Base-by-base conservation (phyloP, 176 grass and related monocot genomes). In the Stipa capillata region DNA sequence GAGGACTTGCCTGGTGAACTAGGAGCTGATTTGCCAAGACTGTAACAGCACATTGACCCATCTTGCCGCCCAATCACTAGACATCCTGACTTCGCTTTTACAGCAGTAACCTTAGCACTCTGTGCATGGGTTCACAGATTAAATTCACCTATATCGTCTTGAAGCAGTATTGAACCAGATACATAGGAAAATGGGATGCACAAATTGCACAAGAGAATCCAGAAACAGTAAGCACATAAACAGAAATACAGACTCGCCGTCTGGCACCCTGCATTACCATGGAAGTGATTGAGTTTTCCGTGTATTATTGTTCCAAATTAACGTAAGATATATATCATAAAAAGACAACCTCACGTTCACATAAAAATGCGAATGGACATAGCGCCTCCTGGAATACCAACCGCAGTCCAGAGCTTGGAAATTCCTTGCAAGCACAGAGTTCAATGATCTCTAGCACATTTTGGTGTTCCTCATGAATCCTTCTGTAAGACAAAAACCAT, bases 371-470 rank as follows among this genome's bases (percentile, higher is more conserved):
- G 40, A 92, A 94, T 41, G 95, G 95, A 75, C 79, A 83, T 7
- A 98, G 87, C 0, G 73, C 82, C 80, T 98, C 95, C 48, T 90
- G 81, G 82, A 98, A 98, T 68, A 93, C 80, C 71, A 98, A 58
- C 37, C 85, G 87, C 82, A 94, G 74, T 83, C 92, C 95, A 72
- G 69, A 90, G 36, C 41, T 85, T 77, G 95, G 92, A 51, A 94
- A 85, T 69, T 94, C 91, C 27, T 90, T 87, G 7, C 11, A 79
- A 52, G 90, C 73, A 34, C 58, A 87, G 35, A 98, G 52, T 28
- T 92, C 95, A 25, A 92, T 85, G 9, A 94, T 67, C 72, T 98
- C 92, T 65, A 98, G 65, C 27, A 84, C 81, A 87, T 92, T 98
- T 49, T 82, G 85, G 3, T 83, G 57, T 89, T 90, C 84, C 88